Evolutionary conservation across 176 grass and related monocot genomes (phyloP).

Genomic region (Chloris gayana): DNA sequence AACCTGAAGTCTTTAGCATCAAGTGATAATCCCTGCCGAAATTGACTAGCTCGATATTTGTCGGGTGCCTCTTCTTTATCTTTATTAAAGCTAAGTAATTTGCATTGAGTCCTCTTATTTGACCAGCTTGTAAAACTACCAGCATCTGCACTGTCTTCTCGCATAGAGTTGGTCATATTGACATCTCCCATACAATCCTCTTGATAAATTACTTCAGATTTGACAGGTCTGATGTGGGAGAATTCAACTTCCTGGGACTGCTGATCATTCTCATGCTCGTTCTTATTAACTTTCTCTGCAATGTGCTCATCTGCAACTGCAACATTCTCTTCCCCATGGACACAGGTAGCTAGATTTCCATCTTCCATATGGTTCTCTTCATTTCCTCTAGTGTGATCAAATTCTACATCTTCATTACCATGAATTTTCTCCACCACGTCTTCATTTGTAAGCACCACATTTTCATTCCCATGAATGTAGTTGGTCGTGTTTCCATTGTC

Average conservation of each 20-base stretch:
- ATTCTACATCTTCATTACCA: neutral
- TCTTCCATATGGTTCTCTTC: constrained; percentile 18
- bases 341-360: neutral
- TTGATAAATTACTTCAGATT: constrained; percentile 57
- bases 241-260: constrained; percentile 11
- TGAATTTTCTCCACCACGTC: constrained; percentile 1
- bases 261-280: constrained; percentile 24
- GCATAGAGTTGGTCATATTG: constrained; percentile 9
- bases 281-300: neutral
- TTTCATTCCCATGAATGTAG: neutral
- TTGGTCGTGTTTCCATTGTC: constrained; percentile 15
- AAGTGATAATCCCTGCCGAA: constrained; percentile 50
- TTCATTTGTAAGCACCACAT: constrained; percentile 4
- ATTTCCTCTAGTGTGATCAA: constrained; percentile 33
- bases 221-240: constrained; percentile 28
- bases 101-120: constrained; percentile 43
- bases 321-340: constrained; percentile 9
- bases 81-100: constrained; percentile 31
- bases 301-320: constrained; percentile 10
- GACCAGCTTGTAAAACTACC: constrained; percentile 42
- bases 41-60: constrained; percentile 35
- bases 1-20: constrained; percentile 45
- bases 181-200: neutral
- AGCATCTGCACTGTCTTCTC: constrained; percentile 11
- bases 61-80: constrained; percentile 41